Conservation (phyloP, 73 alveolate species). For the Paramecium caudatum region DNA sequence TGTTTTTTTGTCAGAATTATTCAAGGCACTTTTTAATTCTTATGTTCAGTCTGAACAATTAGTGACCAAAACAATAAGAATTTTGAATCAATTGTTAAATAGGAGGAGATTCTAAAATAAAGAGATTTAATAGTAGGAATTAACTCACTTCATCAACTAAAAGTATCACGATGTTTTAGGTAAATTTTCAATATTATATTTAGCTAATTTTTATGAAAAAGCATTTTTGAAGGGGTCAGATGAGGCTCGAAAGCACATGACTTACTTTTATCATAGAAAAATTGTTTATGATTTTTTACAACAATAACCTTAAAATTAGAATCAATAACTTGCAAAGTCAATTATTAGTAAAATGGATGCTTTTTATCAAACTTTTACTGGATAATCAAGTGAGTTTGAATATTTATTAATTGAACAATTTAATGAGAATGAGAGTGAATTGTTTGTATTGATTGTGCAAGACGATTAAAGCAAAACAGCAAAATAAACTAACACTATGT, state of each 20-base stretch:
- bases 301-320: not conserved
- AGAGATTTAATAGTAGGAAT: not conserved
- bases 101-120: not conserved
- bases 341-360: not conserved
- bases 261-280: not conserved
- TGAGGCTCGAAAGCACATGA: not conserved
- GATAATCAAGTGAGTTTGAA: not conserved
- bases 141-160: conserved; percentile 6
- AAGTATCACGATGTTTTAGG: conserved; percentile 24
- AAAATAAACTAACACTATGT: not conserved
- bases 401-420: not conserved
- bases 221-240: conserved; percentile 12
- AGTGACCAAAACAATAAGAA: not conserved
- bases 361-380: not conserved
- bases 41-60: not conserved
- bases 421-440: not conserved
- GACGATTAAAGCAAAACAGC: conserved; percentile 9
- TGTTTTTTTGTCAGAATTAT: not conserved
- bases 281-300: not conserved
- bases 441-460: not conserved
- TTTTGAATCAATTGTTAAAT: not conserved
- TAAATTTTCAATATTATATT: not conserved
- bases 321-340: not conserved
- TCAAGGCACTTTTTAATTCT: not conserved
- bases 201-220: conserved; percentile 8